Base-by-base conservation (phyloP, 495 filamentous ascomycete genomes). In the Melanomma pulvis-pyrius region DNA sequence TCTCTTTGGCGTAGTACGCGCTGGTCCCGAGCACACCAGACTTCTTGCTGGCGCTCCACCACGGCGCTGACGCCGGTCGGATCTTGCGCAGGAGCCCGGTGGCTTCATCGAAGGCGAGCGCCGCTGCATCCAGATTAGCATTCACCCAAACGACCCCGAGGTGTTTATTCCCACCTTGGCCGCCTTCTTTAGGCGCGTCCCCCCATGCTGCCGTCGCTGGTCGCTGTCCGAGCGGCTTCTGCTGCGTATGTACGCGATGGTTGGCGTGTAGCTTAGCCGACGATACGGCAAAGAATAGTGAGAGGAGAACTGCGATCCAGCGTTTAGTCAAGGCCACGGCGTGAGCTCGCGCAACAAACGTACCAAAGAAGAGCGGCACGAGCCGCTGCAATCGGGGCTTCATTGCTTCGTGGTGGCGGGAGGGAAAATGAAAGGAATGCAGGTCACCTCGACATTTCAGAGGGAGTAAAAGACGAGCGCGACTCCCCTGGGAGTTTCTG, bases 1-100 rank as follows among this genome's bases (percentile, higher is more conserved):
- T 52, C 59, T 80, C 73, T 68, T 78, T 78, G 61, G 77, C 77
- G 64, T 80, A 79, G 65, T 81, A 80, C 41, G 68, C 69, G 24
- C 70, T 69, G 3, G 73, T 71, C 7, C 75, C 77, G 12, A 77
- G 51, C 59, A 79, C 61, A 41, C 77, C 77, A 13, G 73, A 69
- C 25, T 76, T 76, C 58, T 73, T 75, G 32, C 63, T 73, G 63
- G 75, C 75, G 36, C 63, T 69, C 17, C 65, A 73, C 52, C 71
- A 67, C 60, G 68, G 73, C 41, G 69, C 65, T 13, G 69, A 32
- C 22, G 67, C 62, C 8, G 75, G 74, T 44, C 71, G 72, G 36
- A 78, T 68, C 48, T 74, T 74, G 47, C 61, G 72, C 11, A 78
- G 73, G 25, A 76, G 68, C 2, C 59, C 57, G 9, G 63, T 71